phyloP scores from a whole-genome alignment of 164 flowering plant species.

The Macadamia tetraphylla region DNA sequence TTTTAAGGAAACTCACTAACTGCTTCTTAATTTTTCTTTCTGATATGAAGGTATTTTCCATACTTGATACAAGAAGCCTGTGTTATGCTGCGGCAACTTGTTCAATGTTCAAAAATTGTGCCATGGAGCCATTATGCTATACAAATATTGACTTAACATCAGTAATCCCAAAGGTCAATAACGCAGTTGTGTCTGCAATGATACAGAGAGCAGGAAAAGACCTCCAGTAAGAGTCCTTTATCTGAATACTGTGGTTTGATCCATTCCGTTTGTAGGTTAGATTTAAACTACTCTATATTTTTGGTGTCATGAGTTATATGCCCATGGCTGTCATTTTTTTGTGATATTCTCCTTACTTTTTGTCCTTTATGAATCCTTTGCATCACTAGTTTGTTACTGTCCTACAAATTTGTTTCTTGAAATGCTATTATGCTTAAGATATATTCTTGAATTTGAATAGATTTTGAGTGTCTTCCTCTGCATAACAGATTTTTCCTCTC shows the following conservation, averaged over 20 bases:
- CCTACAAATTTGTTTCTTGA: too few relatives aligned
- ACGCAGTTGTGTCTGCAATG: conserved; percentile 73
- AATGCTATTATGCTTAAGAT: too few relatives aligned
- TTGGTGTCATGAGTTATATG: too few relatives aligned
- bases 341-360: too few relatives aligned
- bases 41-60: conserved; percentile 67
- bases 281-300: too few relatives aligned
- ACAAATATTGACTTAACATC: conserved; percentile 72
- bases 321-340: too few relatives aligned
- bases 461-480: neutral
- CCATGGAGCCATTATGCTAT: conserved; percentile 79
- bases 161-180: conserved; percentile 66
- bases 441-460: neutral
- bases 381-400: too few relatives aligned
- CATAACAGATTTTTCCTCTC: neutral
- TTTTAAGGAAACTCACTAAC: neutral
- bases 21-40: neutral
- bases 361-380: too few relatives aligned
- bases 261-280: too few relatives aligned
- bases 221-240: conserved; percentile 49
- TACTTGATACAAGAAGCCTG: conserved; percentile 84
- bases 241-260: neutral
- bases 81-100: conserved; percentile 76
- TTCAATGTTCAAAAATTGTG: conserved; percentile 78
- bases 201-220: conserved; percentile 75